phyloP scores from a whole-genome alignment of 805 yeast species.

The Metschnikowia peoriensis region DNA sequence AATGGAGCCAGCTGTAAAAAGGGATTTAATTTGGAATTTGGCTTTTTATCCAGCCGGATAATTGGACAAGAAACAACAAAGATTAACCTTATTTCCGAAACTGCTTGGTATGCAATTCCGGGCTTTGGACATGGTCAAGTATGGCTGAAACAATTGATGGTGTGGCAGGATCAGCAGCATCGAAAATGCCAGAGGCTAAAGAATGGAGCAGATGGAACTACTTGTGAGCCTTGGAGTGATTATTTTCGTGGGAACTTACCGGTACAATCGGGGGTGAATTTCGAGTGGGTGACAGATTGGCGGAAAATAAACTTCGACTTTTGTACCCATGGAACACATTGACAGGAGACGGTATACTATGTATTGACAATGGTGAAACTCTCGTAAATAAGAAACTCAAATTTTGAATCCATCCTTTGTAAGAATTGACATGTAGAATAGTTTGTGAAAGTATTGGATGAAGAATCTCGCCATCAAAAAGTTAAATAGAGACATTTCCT shows the following conservation, averaged over 20 bases:
- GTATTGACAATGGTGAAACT: too few species aligned
- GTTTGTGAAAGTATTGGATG: too few species aligned
- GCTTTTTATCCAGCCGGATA: background rate
- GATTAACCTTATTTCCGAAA: background rate
- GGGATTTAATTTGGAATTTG: background rate
- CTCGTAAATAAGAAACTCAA: too few species aligned
- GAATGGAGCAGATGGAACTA: background rate
- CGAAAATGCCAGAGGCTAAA: background rate
- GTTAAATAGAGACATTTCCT: too few species aligned
- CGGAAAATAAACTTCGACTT: background rate
- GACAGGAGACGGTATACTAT: too few species aligned
- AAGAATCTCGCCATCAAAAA: too few species aligned
- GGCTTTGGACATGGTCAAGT: conserved; percentile 5
- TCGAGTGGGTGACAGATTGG: background rate
- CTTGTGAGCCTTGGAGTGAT: conserved; percentile 5
- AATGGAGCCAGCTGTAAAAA: background rate
- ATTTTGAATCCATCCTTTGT: too few species aligned
- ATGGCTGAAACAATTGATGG: conserved; percentile 9
- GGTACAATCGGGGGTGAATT: background rate
- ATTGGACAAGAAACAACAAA: background rate
- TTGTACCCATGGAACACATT: background rate
- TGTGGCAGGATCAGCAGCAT: conserved; percentile 9
- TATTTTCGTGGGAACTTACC: background rate
- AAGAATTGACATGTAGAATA: too few species aligned
- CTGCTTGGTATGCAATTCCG: background rate